Evolutionary conservation across 306 rosid genomes (phyloP).

Genomic region (Casuarina cunninghamiana): DNA sequence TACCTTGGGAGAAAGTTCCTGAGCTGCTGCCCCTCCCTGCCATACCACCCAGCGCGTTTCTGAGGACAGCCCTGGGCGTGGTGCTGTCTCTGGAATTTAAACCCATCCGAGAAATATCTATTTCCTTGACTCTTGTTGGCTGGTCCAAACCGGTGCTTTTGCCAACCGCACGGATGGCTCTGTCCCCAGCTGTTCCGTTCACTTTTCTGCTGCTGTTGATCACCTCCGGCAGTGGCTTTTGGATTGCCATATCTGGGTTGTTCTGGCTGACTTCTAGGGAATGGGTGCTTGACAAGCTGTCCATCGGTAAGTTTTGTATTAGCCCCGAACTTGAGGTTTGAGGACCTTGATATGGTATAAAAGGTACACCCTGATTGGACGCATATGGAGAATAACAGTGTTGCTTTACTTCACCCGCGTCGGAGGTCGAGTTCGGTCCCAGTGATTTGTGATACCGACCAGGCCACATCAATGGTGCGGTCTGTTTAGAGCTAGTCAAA

Average conservation of each 20-base stretch:
- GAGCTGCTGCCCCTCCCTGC: conserved; percentile 9
- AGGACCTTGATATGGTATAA: conserved; percentile 12
- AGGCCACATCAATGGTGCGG: not conserved
- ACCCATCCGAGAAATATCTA: not conserved
- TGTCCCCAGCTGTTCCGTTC: not conserved
- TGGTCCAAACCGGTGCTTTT: not conserved
- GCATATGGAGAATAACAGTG: not conserved
- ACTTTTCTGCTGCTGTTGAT: conserved; percentile 16
- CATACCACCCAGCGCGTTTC: conserved; percentile 5
- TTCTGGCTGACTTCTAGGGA: not conserved
- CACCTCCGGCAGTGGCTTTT: conserved; percentile 27
- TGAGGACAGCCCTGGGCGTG: not conserved
- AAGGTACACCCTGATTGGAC: conserved; percentile 4
- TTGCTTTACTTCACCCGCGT: not conserved
- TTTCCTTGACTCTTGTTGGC: conserved; percentile 8
- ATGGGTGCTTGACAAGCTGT: conserved; percentile 7
- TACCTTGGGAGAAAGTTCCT: not conserved
- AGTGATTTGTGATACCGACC: conserved; percentile 8
- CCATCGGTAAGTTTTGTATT: conserved; percentile 7
- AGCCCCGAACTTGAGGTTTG: conserved; percentile 10
- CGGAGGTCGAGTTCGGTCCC: not conserved
- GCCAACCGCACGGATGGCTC: not conserved
- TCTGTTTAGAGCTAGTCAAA: conserved; percentile 9
- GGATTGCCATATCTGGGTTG: conserved; percentile 3
- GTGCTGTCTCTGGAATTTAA: not conserved